phyloP scores from a whole-genome alignment of 352 stramenopile species.

The Globisporangium acanthophoron region DNA sequence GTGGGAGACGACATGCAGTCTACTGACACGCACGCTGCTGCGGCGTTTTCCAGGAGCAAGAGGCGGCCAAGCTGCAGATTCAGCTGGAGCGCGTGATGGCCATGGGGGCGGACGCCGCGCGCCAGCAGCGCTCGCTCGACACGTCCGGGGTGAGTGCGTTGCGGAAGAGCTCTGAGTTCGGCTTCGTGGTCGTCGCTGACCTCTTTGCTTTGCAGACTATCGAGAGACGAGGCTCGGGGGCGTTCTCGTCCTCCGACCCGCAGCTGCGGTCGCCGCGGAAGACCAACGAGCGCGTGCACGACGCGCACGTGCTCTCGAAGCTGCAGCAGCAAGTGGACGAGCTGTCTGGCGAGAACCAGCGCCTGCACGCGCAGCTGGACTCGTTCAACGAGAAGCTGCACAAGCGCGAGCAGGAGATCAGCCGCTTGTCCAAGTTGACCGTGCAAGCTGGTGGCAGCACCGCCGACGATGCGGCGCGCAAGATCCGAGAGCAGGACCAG shows the following conservation, averaged over 20 bases:
- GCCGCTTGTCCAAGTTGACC: slow-evolving; percentile 45
- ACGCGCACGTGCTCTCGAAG: slow-evolving; percentile 29
- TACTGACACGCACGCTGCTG: background rate
- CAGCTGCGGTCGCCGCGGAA: slow-evolving; percentile 2
- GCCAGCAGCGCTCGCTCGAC: slow-evolving; percentile 8
- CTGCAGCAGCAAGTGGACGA: slow-evolving; percentile 41
- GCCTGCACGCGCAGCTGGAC: slow-evolving; percentile 29
- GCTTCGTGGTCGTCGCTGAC: background rate
- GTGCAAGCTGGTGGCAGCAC: slow-evolving; percentile 24
- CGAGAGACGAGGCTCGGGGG: slow-evolving; percentile 22
- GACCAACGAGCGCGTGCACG: slow-evolving; percentile 10
- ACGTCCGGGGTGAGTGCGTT: slow-evolving; percentile 5
- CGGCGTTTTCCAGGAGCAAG: slow-evolving; percentile 29
- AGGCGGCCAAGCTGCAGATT: slow-evolving; percentile 56
- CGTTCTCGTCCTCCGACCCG: slow-evolving; percentile 7
- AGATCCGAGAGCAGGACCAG: slow-evolving; percentile 29
- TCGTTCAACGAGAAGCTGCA: slow-evolving; percentile 46
- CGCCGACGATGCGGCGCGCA: slow-evolving; percentile 17
- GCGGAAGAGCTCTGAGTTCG: background rate
- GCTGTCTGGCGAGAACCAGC: slow-evolving; percentile 40
- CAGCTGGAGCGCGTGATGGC: slow-evolving; percentile 55
- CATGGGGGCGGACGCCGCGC: slow-evolving; percentile 17
- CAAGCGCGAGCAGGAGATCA: slow-evolving; percentile 69
- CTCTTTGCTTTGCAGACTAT: slow-evolving; percentile 15
- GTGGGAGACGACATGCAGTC: background rate